Base-by-base conservation (phyloP, 2,329 filamentous ascomycete genomes). In the Exophiala lecanii-corni region DNA sequence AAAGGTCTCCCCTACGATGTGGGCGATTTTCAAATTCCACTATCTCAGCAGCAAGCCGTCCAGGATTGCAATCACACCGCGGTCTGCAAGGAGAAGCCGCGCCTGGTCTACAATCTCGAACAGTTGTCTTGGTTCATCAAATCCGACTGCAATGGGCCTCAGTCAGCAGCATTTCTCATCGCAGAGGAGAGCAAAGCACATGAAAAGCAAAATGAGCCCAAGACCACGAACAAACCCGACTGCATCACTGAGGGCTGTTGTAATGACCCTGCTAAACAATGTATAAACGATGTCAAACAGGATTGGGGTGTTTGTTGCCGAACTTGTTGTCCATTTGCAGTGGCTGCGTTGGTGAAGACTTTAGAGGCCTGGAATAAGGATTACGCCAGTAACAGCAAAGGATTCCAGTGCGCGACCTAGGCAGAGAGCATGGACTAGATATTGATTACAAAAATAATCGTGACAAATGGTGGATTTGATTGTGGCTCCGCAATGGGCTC, bases 91-190 rank as follows among this genome's bases (percentile, higher is more conserved):
- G 9, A 21, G 17, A 38, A 38, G 20, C 17, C 3, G 15, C 9
- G 26, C 7, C 36, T 38, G 4, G 7, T 38, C 16, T 38, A 12
- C 36, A 38, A 38, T n/a, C 20, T 38, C 7, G 36, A 38, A 4
- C 36, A 38, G n/a, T 20, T 38, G 13, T 7, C 17, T 5, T 38
- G 18, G 17, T 25, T 21, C 20, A 5, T 38, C 36, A 38, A 38
- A 25, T 17, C 17, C 36, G 36, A 38, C n/a, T 38, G 36, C 20
- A 28, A 28, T 28, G 9, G n/a, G 25, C 25, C 25, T 9, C 25
- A 28, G 25, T 28, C 25, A 7, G 9, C 9, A 28, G 9, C 25
- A 28, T 7, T 7, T 28, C 9, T 28, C 25, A 28, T 28, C n/a
- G n/a, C n/a, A n/a, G n/a, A n/a, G n/a, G n/a, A n/a, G n/a, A n/a